Conservation (phyloP, 1,284 basidiomycete genomes). For the Apiotrichum gracile region DNA sequence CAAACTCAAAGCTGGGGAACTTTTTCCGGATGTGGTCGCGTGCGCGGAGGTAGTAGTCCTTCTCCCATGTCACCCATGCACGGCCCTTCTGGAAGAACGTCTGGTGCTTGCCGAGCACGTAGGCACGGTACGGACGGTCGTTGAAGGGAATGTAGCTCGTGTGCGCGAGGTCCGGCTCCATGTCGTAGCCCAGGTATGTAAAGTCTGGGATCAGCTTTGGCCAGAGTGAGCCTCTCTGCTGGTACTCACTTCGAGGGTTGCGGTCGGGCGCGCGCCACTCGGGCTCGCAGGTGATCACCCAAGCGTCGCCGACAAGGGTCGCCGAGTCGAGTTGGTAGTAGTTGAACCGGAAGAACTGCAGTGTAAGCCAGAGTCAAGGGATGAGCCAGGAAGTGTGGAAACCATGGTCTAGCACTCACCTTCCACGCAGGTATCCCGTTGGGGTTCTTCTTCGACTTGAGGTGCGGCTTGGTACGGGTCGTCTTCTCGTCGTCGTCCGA, state of each 20-base stretch:
- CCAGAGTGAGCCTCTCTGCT: neutral
- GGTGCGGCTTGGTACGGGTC: neutral
- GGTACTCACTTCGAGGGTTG: neutral
- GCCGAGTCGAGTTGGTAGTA: conserved; percentile 1
- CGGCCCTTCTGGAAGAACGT: conserved; percentile 2
- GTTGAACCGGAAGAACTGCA: conserved; percentile 6
- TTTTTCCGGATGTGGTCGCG: neutral
- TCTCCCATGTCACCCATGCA: neutral
- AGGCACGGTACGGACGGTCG: conserved; percentile 1
- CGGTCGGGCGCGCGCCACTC: neutral
- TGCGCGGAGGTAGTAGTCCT: neutral
- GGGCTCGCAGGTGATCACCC: conserved; percentile 6
- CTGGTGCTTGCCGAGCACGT: conserved; percentile 5
- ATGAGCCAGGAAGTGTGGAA: no score
- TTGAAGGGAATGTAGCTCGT: neutral
- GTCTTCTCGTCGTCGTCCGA: neutral
- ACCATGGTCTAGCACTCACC: neutral
- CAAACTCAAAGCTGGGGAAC: conserved; percentile 4
- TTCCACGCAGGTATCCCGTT: conserved; percentile 4
- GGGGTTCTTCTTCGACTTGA: neutral
- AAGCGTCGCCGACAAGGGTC: neutral
- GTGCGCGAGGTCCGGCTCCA: neutral
- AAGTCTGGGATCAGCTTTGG: conserved; percentile 1
- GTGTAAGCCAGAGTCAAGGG: no score
- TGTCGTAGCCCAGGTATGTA: conserved; percentile 1